Evolutionary conservation across 73 alveolate genomes (phyloP), one percentile per base, ranked within the genome.

Genomic region (Paramecium pentaurelia): DNA sequence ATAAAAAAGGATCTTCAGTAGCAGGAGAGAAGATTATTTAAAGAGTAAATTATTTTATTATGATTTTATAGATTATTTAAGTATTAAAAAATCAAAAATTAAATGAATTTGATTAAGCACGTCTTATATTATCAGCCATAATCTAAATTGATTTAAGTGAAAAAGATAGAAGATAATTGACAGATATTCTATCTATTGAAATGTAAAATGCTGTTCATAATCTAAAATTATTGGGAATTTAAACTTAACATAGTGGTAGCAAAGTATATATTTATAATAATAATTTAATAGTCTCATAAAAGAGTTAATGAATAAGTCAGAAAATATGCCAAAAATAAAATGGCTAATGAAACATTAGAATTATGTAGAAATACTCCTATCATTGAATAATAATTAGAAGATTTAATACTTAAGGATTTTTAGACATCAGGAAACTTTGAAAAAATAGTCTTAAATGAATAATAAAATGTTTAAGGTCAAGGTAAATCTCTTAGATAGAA

Each of bases 331-430:
- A 80, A 80, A 80, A 80, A 28, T 80, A 80, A 80, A 27, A 80
- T 80, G 91, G 91, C 91, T 4, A 80, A 42, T 80, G 91, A 80
- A 47, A 42, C 91, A 1, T 36, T 80, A 25, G 91, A 80, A 80
- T 25, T 80, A 27, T 80, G 91, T 45, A 80, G 91, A 45, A 80
- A 80, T 47, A 80, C 91, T 22, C 91, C 91, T 10, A 42, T 80
- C 8, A 45, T 45, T n/a, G 91, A 80, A 49, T 27, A 80, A 80
- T 25, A 32, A 36, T 2, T 80, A 1, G 91, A 80, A 80, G 91
- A 80, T 1, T 32, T 80, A 42, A 28, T 25, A 8, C 30, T 40
- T 3, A 80, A 49, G 10, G 91, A 80, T 47, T 80, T 44, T 47
- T 47, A 40, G 58, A 18, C 58, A 12, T n/a, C 45, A 2, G 42